Evolutionary conservation across 371 early-diverging fungal genomes (phyloP), one percentile per base, ranked within the genome.

Genomic region (Capillidium rhysosporum): DNA sequence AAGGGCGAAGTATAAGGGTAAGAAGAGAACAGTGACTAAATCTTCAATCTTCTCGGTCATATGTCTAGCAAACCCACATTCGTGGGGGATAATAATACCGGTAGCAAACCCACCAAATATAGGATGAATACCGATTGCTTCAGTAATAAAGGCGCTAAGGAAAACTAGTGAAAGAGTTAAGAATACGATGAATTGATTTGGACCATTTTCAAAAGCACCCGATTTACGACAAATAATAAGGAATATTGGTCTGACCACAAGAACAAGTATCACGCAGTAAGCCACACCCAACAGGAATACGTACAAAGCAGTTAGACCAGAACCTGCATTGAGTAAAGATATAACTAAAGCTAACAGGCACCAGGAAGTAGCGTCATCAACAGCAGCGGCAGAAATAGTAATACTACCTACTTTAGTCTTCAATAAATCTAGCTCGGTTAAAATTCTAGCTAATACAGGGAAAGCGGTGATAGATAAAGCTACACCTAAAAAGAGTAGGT

Each of bases 41-140:
- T 95, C 96, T 62, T 95, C 94, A 43, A 91, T 82, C 65, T 89
- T 82, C 57, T 91, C 90, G 2, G 89, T 82, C n/a, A 95, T 73
- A 45, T 79, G 78, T 47, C 83, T 68, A 3, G 91, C 81, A 58
- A 95, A 81, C 21, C 91, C 90, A 51, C 79, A 70, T 45, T 86
- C 82, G 63, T 89, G 91, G 0, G 96, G 94, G 14, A 86, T 71
- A 38, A 88, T 80, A 28, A 87, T 68, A 2, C 95, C 93, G 14
- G 79, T 75, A 3, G 92, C 53, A 61, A 92, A 91, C 1, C 80
- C 86, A 20, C 96, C 96, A 70, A 95, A 92, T 54, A 93, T 92
- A 29, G 86, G 71, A 62, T 91, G 86, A 43, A 90, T 76, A 28
- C 94, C 92, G 56, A 89, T 81, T 44, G 80, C 72, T 52, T 89